Evolutionary conservation across 768 basidiomycete species (phyloP), one percentile per base, ranked within the genome.

Genomic region (Rhizopogon vinicolor): DNA sequence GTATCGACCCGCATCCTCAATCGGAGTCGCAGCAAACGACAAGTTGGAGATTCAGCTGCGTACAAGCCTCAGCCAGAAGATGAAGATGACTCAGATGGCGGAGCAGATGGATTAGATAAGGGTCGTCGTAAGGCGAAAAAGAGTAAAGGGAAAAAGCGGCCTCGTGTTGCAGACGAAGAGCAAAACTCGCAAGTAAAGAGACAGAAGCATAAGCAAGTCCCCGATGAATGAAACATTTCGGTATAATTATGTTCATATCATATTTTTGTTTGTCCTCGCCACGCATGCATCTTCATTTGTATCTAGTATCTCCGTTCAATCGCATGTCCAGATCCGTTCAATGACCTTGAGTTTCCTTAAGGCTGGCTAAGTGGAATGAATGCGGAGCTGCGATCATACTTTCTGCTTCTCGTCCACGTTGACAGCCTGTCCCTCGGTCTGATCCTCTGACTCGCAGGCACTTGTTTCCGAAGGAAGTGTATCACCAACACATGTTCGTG

Each of bases 31-130:
- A 60, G 64, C 54, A 71, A 62, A 58, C 65, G 71, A 31, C 66
- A 75, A n/a, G 61, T 63, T 39, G 54, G 44, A 25, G 75, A 78
- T 56, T 66, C 63, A 7, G 58, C 66, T 16, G 71, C 72, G 14
- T 78, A 76, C 61, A 68, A 75, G 45, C 77, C 76, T 3, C 64
- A 60, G 3, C 64, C 65, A 2, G 70, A 63, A 18, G 62, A 50
- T 10, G 31, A 3, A 12, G 67, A 66, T 8, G 67, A 68, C 22
- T 66, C 68, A 35, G 48, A 49, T 37, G 39, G 62, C 57, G 22
- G 69, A 66, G 9, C 70, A 68, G 8, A 63, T 10, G 33, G 28
- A 31, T 22, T 31, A 41, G 62, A 60, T 7, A 52, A 58, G 35
- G 54, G 55, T 39, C 35, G 44, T 18, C 49, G 51, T 18, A 60